A percentile compares a stretch with the other conserved stretches of the same genome.
Conservation (phyloP, 2,329 filamentous ascomycete species). For the Botrytis hyacinthi region DNA sequence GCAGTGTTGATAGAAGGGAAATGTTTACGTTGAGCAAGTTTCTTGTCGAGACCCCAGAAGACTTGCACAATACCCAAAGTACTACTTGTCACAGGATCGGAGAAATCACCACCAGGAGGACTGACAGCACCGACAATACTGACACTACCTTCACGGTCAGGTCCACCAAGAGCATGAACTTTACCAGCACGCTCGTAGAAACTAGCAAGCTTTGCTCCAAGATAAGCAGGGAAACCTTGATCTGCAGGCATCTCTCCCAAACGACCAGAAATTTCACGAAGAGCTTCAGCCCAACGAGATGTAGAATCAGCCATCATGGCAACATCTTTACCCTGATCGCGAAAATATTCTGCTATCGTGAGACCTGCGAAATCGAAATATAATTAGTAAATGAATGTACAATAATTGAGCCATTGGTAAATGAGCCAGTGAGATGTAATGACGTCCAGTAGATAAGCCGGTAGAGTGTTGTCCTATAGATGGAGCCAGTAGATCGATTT, state of each 20-base stretch:
- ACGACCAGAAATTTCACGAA: slow-evolving; percentile 98
- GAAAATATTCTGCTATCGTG: slow-evolving; percentile 59
- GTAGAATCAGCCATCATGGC: slow-evolving; percentile 99
- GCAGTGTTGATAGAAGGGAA: slow-evolving; percentile 98
- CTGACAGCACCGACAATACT: slow-evolving; percentile 97
- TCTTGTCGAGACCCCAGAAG: slow-evolving; percentile 99
- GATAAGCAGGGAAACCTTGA: slow-evolving; percentile 97
- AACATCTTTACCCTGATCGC: slow-evolving; percentile 94
- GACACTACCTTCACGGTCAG: slow-evolving; percentile 85
- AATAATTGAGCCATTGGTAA: too few relatives aligned
- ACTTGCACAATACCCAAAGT: slow-evolving; percentile 98
- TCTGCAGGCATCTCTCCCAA: slow-evolving; percentile 99
- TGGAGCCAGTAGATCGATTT: too few relatives aligned
- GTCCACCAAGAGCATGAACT: slow-evolving; percentile 80
- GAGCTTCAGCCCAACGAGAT: slow-evolving; percentile 96
- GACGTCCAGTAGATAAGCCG: too few relatives aligned
- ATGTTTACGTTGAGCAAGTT: slow-evolving; percentile 97
- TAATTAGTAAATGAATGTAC: too few relatives aligned
- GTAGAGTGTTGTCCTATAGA: too few relatives aligned
- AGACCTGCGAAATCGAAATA: slow-evolving; percentile 53
- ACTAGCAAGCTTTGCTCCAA: slow-evolving; percentile 93
- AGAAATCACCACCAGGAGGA: slow-evolving; percentile 97
- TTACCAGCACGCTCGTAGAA: slow-evolving; percentile 99
- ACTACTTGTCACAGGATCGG: slow-evolving; percentile 90
- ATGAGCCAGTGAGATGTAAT: too few relatives aligned